phyloP scores from a whole-genome alignment of 1,284 basidiomycete species.

The Tilletia walkeri region DNA sequence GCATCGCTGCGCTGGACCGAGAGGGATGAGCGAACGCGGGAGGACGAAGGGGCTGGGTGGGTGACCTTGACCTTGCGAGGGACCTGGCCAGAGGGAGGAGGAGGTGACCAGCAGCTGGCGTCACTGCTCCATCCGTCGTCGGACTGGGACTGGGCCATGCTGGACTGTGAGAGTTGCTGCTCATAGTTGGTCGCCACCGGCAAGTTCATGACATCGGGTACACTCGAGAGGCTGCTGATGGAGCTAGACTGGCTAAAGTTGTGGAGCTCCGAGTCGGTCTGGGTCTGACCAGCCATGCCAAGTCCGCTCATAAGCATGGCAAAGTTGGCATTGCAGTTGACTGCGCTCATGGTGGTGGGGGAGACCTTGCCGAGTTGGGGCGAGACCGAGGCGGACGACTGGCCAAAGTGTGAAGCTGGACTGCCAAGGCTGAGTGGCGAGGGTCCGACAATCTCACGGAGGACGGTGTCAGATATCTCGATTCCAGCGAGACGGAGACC shows the following conservation, averaged over 20 bases:
- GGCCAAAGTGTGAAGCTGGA: not conserved
- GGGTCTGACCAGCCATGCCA: not conserved
- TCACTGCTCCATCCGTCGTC: constrained; percentile 16
- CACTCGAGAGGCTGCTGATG: constrained; percentile 6
- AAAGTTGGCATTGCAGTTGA: constrained; percentile 11
- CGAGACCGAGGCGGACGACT: not conserved
- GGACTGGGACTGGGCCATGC: constrained; percentile 12
- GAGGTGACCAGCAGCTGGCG: not conserved
- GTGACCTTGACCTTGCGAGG: constrained; percentile 10
- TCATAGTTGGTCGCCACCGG: not conserved
- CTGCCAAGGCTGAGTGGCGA: constrained; percentile 1
- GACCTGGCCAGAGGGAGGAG: not conserved
- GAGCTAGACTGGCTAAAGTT: constrained; percentile 12
- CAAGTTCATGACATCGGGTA: not conserved
- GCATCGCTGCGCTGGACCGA: not conserved
- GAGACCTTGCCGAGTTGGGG: not conserved
- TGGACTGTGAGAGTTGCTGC: not conserved
- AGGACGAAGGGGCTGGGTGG: not conserved
- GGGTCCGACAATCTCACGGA: constrained; percentile 15
- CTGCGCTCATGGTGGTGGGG: not conserved
- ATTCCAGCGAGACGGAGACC: not conserved
- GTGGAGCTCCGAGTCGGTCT: not conserved
- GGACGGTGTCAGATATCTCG: constrained; percentile 3
- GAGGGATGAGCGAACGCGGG: not conserved
- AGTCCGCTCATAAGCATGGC: constrained; percentile 15